Conservation (phyloP, 306 rosid genomes). For the Quercus agrifolia region DNA sequence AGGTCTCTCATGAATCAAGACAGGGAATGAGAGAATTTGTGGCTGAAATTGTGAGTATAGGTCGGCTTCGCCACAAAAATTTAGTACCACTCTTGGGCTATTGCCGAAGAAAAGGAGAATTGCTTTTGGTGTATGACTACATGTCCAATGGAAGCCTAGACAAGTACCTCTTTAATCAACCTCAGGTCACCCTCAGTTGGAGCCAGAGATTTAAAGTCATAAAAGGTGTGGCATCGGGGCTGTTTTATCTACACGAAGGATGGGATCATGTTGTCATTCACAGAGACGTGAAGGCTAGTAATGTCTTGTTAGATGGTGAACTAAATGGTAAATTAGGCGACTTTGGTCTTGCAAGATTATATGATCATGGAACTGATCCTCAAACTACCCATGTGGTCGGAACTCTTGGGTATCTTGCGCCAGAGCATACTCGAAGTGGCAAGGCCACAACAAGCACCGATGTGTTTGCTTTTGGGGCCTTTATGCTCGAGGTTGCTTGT, state of each 20-base stretch:
- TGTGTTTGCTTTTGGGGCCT: constrained; percentile 36
- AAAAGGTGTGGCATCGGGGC: constrained; percentile 29
- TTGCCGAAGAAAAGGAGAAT: constrained; percentile 28
- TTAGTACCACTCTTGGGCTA: constrained; percentile 31
- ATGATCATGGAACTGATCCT: constrained; percentile 33
- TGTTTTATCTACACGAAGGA: constrained; percentile 30
- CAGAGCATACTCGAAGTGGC: constrained; percentile 28
- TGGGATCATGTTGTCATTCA: constrained; percentile 39
- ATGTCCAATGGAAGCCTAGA: constrained; percentile 46
- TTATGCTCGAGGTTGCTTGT: constrained; percentile 31
- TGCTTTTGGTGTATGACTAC: constrained; percentile 28
- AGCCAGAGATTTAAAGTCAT: constrained; percentile 28
- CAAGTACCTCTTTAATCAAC: constrained; percentile 18
- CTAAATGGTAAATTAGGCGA: constrained; percentile 29
- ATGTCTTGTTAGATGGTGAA: constrained; percentile 29
- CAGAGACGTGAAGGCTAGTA: constrained; percentile 40
- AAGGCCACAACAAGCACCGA: constrained; percentile 25
- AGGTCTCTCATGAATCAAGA: constrained; percentile 29
- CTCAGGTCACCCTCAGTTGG: constrained; percentile 21
- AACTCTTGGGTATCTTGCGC: constrained; percentile 37
- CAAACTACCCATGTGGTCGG: constrained; percentile 30
- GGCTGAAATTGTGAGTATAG: neutral
- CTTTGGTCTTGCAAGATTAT: constrained; percentile 35
- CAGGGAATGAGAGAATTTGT: constrained; percentile 41
- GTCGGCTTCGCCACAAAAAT: neutral